A percentile compares a stretch with the other conserved stretches of the same genome.
These are phyloP conservation scores for Boletus subparvulus DNA, from an alignment of 768 basidiomycete species.

Conservation along the genomic window DNA sequence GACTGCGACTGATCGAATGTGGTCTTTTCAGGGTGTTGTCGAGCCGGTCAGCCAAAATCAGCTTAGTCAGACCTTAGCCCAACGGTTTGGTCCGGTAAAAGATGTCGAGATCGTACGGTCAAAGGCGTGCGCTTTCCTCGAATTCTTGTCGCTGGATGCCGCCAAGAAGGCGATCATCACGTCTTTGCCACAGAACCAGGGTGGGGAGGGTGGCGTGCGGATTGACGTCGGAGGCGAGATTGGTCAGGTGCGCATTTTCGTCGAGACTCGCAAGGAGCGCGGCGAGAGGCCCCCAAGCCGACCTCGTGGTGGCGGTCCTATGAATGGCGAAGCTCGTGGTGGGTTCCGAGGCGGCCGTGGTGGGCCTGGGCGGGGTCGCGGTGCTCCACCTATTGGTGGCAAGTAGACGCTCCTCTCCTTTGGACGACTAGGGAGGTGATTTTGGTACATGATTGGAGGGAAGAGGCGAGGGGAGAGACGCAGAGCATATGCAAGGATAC, in stretches of 20 bases:
- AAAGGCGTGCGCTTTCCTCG: constrained; percentile 94
- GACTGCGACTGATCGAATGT: background rate
- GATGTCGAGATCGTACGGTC: constrained; percentile 84
- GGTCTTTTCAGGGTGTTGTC: constrained; percentile 59
- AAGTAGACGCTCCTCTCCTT: constrained; percentile 18
- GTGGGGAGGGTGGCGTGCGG: constrained; percentile 88
- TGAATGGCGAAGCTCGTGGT: constrained; percentile 47
- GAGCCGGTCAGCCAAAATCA: constrained; percentile 57
- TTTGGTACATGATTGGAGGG: constrained; percentile 1
- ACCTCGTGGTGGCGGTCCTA: constrained; percentile 55
- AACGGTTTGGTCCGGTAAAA: constrained; percentile 78
- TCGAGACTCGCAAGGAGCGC: constrained; percentile 92
- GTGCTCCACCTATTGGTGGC: constrained; percentile 29
- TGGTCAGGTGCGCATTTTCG: constrained; percentile 56
- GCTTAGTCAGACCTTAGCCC: constrained; percentile 49
- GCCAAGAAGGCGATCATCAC: constrained; percentile 85
- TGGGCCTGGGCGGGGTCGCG: constrained; percentile 43
- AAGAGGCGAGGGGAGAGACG: background rate
- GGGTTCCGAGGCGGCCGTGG: constrained; percentile 49
- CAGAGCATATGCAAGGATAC: constrained; percentile 11
- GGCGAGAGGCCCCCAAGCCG: constrained; percentile 70
- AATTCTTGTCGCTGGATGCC: constrained; percentile 73
- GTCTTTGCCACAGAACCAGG: constrained; percentile 60
- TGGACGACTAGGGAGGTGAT: background rate
- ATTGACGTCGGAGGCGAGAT: constrained; percentile 62